A percentile compares a stretch with the other conserved stretches of the same genome.
phyloP scores from a whole-genome alignment of 2,329 filamentous ascomycete genomes.

The Trichoderma gracile region DNA sequence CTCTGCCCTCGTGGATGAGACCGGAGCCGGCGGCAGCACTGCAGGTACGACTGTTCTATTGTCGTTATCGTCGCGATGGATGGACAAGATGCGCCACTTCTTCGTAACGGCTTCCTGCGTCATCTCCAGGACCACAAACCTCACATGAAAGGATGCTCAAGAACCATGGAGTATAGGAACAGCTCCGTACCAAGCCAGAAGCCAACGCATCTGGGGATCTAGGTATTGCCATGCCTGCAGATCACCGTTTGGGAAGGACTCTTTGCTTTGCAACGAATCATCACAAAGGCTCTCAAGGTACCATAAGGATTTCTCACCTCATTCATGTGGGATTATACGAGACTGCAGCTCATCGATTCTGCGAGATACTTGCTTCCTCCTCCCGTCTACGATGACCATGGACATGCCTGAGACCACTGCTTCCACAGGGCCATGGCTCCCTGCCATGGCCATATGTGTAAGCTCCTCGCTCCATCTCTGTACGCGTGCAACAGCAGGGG shows the following conservation, averaged over 20 bases:
- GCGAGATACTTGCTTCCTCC: neutral
- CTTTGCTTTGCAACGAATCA: neutral
- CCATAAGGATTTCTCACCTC: neutral
- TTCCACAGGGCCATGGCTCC: conserved; percentile 2
- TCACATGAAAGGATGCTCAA: neutral
- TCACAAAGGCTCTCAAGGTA: neutral
- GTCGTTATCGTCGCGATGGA: conserved; percentile 5
- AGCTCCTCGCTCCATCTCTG: conserved; percentile 24
- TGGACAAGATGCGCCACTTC: conserved; percentile 8
- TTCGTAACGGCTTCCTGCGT: conserved; percentile 28
- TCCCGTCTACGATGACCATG: neutral
- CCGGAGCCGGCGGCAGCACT: neutral
- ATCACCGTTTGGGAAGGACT: neutral
- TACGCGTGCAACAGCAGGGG: conserved; percentile 20
- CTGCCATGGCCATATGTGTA: conserved; percentile 3
- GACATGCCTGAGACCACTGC: conserved; percentile 21
- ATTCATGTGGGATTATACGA: no score
- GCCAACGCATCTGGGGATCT: neutral
- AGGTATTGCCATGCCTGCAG: neutral
- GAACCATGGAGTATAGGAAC: neutral
- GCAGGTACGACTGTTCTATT: neutral
- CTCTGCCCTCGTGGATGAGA: neutral
- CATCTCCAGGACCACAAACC: conserved; percentile 25
- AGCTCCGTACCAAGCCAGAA: neutral
- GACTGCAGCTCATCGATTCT: neutral